Conservation (phyloP, 23 red algal species). For the Cyanidiococcus yangmingshanensis region DNA sequence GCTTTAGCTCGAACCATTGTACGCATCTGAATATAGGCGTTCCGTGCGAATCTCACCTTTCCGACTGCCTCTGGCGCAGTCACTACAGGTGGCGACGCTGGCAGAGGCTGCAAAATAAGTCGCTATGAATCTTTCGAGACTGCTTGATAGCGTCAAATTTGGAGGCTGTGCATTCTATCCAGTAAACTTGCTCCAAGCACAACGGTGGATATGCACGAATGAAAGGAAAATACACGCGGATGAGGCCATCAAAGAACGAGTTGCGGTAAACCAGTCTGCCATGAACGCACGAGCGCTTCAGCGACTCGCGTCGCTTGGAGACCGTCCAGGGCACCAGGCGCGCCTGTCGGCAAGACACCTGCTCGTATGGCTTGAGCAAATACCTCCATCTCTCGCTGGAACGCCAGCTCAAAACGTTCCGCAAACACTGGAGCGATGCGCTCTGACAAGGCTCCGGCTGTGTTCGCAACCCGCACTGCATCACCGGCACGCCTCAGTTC, state of each 20-base stretch:
- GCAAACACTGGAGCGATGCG: slow-evolving; percentile 44
- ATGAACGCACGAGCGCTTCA: slow-evolving; percentile 57
- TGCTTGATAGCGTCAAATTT: too few relatives aligned
- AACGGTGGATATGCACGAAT: too few relatives aligned
- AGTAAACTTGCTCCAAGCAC: too few relatives aligned
- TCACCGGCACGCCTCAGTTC: slow-evolving; percentile 33
- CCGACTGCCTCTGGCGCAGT: too few relatives aligned
- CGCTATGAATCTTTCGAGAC: too few relatives aligned
- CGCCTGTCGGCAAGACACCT: background rate
- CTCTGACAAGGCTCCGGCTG: slow-evolving; percentile 16
- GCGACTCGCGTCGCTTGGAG: slow-evolving; percentile 57
- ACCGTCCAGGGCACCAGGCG: slow-evolving; percentile 38
- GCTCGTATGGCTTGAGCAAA: slow-evolving; percentile 51
- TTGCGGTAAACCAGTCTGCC: slow-evolving; percentile 23
- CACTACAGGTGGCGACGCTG: too few relatives aligned
- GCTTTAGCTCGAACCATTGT: slow-evolving; percentile 5
- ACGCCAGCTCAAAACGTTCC: slow-evolving; percentile 53
- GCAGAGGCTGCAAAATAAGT: too few relatives aligned
- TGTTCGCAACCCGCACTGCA: slow-evolving; percentile 31
- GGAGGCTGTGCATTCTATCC: too few relatives aligned
- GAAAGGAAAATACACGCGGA: too few relatives aligned
- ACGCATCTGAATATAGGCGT: too few relatives aligned
- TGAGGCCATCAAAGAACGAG: slow-evolving; percentile 5
- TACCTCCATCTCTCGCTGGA: slow-evolving; percentile 56
- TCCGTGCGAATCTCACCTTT: too few relatives aligned